Percentiles rank a stretch among this genome's conserved stretches.
Conservation (phyloP, 2,329 filamentous ascomycete species). For the Aspergillus ibericus region DNA sequence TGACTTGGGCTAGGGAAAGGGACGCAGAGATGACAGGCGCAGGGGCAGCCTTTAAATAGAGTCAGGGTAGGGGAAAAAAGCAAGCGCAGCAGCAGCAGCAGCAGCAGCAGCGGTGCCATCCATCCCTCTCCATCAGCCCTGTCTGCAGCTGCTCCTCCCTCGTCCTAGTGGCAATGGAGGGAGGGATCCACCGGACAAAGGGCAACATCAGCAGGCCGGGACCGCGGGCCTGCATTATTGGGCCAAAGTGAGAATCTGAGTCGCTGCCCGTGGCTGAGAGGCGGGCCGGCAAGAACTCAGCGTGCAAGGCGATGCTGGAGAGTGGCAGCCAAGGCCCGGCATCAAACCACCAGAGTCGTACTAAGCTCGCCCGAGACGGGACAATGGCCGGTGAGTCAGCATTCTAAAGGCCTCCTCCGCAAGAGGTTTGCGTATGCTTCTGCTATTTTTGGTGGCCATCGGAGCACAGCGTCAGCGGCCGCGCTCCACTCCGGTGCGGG, state of each 20-base stretch:
- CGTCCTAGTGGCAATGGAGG: constrained; percentile 7
- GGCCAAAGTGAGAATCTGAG: background rate
- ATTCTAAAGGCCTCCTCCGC: background rate
- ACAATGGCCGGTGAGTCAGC: background rate
- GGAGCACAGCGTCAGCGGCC: background rate
- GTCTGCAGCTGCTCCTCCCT: constrained; percentile 11
- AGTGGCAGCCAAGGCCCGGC: background rate
- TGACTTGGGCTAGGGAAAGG: constrained; percentile 10
- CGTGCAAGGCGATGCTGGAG: background rate
- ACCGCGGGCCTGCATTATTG: constrained; percentile 4
- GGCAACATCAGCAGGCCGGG: background rate
- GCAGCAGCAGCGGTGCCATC: background rate
- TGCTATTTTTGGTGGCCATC: constrained; percentile 17
- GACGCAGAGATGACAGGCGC: constrained; percentile 16
- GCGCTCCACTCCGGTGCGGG: background rate
- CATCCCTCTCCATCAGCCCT: constrained; percentile 15
- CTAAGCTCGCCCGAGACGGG: background rate
- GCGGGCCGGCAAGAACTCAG: background rate
- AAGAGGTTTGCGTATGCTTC: constrained; percentile 18
- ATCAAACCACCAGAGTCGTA: constrained; percentile 1
- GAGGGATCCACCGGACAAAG: constrained; percentile 8
- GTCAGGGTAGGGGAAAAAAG: constrained; percentile 11
- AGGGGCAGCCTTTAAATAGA: constrained; percentile 21
- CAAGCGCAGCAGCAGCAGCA: background rate
- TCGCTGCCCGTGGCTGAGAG: constrained; percentile 1